Conservation (phyloP, 1,284 basidiomycete genomes). For the Puccinia polysora region DNA sequence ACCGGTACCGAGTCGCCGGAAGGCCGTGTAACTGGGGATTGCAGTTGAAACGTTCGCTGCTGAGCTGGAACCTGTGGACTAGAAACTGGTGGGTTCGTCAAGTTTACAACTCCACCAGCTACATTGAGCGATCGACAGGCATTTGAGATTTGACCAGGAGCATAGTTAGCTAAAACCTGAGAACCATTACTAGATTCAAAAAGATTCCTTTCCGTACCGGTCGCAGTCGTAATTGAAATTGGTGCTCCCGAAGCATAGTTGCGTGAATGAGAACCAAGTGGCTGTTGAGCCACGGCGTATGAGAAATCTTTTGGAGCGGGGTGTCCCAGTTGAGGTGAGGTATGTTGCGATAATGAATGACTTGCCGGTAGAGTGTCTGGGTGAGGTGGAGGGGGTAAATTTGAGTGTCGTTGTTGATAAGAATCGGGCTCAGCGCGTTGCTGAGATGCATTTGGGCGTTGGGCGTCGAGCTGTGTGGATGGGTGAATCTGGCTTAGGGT, state of each 20-base stretch:
- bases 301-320: slow-evolving; percentile 6
- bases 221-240: no score
- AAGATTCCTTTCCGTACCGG: not conserved
- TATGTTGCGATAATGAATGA: not conserved
- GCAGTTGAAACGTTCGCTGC: not conserved
- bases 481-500: not conserved
- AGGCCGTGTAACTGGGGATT: not conserved
- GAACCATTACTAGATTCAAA: not conserved
- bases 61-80: not conserved
- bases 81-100: not conserved
- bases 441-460: not conserved
- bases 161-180: not conserved
- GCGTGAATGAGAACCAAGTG: not conserved
- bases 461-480: not conserved
- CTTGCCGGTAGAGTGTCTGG: not conserved
- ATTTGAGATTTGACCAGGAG: not conserved
- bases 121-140: not conserved
- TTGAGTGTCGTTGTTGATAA: not conserved
- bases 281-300: not conserved
- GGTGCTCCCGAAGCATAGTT: not conserved
- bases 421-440: not conserved
- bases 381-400: not conserved
- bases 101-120: not conserved
- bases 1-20: not conserved
- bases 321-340: not conserved